Evolutionary conservation across 2,329 filamentous ascomycete genomes (phyloP), one percentile per base, ranked within the genome.

Genomic region (Trichoderma breve): DNA sequence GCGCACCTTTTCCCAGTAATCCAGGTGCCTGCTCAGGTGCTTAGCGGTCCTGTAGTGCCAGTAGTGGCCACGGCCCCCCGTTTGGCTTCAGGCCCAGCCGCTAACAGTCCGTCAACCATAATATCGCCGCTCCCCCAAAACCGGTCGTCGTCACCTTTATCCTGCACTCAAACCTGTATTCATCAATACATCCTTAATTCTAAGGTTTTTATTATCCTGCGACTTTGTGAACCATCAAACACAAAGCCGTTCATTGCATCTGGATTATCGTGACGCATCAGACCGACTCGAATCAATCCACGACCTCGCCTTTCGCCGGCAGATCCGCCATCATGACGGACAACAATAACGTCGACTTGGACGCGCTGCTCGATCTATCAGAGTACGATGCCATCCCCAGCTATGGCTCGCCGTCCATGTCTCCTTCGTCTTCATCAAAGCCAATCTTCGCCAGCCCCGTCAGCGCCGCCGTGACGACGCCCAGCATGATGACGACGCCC

Each of bases 341-440:
- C 76, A 81, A 83, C 72, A 83, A 83, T 72, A 84, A 85, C 75
- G 84, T 86, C 76, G 84, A 86, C 71, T 79, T 89, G 76, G 89
- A 91, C 76, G 85, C 86, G 36, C 82, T 90, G 61, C 82, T 91
- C 79, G 88, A 91, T 76, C 84, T 90, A 71, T 85, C 87, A 73
- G 87, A 88, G 76, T 93, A 91, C 81, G 90, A 91, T 78, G 85
- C 85, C 74, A 80, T 88, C 68, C 75, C 78, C 62, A 83, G 84
- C 74, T 91, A 89, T 76, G 86, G 89, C 73, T 90, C 90, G 14
- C 88, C 90, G 4, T 87, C 88, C 4, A 79, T 89, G 58, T 90
- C 89, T 18, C 88, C 89, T 9, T 80, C 86, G 6, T 80, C 82
- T 18, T 81, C 83, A n/a, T 83, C 84, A 66, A 92, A 88, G 82